Conservation (phyloP, 768 basidiomycete genomes). For the Trametes coccinea region DNA sequence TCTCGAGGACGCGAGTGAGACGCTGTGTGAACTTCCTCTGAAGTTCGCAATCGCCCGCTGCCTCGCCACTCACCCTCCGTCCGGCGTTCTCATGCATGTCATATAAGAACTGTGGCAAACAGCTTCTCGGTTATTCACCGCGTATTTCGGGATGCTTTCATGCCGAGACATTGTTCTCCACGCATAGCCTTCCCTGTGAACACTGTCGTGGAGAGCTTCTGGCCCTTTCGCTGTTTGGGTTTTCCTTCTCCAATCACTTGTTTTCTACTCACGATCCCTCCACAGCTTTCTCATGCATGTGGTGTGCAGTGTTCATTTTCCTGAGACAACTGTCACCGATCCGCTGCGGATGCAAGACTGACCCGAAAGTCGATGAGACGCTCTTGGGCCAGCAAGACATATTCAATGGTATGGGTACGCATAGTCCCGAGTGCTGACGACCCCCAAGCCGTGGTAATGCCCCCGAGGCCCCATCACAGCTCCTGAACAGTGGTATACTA, state of each 20-base stretch:
- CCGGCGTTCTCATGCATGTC: not conserved
- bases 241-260: too few species aligned
- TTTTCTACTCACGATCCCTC: too few species aligned
- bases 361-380: too few species aligned
- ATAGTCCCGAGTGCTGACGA: not conserved
- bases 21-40: not conserved
- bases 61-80: too few species aligned
- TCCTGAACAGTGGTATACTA: not conserved
- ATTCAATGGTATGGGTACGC: too few species aligned
- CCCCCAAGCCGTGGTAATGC: not conserved
- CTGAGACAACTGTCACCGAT: too few species aligned
- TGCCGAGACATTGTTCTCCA: not conserved
- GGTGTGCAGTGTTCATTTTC: too few species aligned
- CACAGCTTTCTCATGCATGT: too few species aligned
- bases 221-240: not conserved
- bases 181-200: slow-evolving; percentile 1
- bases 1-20: not conserved
- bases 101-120: not conserved
- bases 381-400: too few species aligned
- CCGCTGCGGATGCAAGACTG: too few species aligned
- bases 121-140: not conserved
- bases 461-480: not conserved
- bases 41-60: too few species aligned
- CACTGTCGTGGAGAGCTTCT: not conserved
- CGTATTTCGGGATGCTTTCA: not conserved